These are phyloP conservation scores for Gynostemma pentaphyllum DNA, from an alignment of 306 rosid species.

Conservation along the genomic window DNA sequence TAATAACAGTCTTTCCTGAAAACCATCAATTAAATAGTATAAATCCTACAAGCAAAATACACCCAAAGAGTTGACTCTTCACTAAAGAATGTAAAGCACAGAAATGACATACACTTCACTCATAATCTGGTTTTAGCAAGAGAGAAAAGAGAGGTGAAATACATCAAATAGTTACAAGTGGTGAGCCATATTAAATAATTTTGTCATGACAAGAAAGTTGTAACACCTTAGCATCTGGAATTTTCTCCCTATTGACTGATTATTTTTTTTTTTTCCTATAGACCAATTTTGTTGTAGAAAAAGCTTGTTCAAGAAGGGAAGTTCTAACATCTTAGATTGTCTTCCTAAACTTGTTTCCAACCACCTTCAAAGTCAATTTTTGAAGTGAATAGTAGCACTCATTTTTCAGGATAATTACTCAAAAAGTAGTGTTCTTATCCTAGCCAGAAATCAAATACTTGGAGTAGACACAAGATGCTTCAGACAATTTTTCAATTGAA, in stretches of 20 bases:
- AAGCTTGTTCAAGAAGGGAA: neutral
- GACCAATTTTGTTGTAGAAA: neutral
- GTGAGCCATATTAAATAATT: too few species aligned
- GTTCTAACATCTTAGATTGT: neutral
- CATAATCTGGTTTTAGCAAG: too few species aligned
- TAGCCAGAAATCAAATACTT: neutral
- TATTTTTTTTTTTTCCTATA: neutral
- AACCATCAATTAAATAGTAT: conserved; percentile 15
- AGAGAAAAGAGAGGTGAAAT: too few species aligned
- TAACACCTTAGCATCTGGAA: neutral
- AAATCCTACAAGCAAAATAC: neutral
- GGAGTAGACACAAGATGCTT: neutral
- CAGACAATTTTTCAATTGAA: neutral
- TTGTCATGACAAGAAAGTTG: neutral
- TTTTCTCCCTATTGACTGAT: neutral
- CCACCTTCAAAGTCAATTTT: too few species aligned
- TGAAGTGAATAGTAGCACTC: too few species aligned
- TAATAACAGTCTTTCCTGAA: conserved; percentile 94
- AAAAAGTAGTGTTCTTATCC: neutral
- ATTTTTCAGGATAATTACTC: neutral
- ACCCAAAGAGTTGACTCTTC: neutral
- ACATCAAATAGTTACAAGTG: too few species aligned
- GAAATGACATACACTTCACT: neutral
- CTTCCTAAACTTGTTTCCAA: too few species aligned
- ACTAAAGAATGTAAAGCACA: neutral